These are phyloP conservation scores for Helichrysum umbraculigerum DNA, from an alignment of 129 eudicot species.

Conservation along the genomic window DNA sequence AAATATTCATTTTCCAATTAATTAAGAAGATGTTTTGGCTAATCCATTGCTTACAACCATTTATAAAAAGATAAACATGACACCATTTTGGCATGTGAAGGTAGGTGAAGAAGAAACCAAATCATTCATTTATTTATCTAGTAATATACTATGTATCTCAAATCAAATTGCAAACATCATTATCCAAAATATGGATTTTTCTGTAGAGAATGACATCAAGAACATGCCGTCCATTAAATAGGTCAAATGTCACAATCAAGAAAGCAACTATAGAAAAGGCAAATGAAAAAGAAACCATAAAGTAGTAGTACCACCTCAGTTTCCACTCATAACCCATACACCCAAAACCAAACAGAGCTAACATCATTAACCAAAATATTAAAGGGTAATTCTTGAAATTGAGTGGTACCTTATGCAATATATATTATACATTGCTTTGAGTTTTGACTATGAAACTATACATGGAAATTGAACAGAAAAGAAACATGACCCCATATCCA, in stretches of 20 bases:
- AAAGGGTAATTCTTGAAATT: neutral
- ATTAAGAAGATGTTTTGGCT: neutral
- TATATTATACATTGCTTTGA: constrained; percentile 6
- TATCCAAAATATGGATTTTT: constrained; percentile 27
- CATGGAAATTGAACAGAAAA: constrained; percentile 3
- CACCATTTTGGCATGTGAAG: constrained; percentile 33
- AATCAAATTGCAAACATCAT: constrained; percentile 32
- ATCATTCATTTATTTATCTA: constrained; percentile 26
- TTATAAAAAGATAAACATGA: constrained; percentile 21
- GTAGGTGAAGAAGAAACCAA: constrained; percentile 34
- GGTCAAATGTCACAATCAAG: constrained; percentile 55
- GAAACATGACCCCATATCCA: constrained; percentile 8
- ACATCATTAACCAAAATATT: neutral
- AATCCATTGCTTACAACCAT: constrained; percentile 12
- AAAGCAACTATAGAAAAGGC: constrained; percentile 42
- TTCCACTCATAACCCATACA: constrained; percentile 15
- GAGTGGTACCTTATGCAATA: constrained; percentile 16
- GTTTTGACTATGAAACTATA: neutral
- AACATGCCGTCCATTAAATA: constrained; percentile 43
- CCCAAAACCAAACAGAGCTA: neutral
- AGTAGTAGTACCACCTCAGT: constrained; percentile 39
- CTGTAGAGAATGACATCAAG: constrained; percentile 45
- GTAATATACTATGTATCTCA: constrained; percentile 10
- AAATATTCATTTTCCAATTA: neutral
- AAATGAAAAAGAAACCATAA: constrained; percentile 33